Percentiles rank a stretch among this genome's conserved stretches.
phyloP scores from a whole-genome alignment of 2,329 filamentous ascomycete species.

The Claviceps spartinae region DNA sequence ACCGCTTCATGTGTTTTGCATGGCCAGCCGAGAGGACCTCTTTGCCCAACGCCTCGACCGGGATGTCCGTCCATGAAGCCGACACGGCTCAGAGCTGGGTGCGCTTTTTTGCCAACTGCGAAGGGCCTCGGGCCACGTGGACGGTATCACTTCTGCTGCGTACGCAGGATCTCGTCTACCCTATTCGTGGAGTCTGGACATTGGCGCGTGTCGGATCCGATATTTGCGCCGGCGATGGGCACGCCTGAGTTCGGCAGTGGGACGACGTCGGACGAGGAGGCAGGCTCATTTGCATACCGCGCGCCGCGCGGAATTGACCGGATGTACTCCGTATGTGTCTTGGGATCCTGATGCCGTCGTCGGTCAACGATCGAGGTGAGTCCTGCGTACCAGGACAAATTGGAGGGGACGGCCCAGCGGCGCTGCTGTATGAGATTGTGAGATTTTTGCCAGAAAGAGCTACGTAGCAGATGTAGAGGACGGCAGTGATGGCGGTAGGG shows the following conservation, averaged over 20 bases:
- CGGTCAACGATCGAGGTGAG: too few species aligned
- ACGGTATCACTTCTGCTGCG: constrained; percentile 61
- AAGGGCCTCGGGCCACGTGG: constrained; percentile 59
- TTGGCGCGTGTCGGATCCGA: constrained; percentile 68
- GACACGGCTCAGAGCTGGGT: constrained; percentile 66
- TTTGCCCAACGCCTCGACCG: constrained; percentile 54
- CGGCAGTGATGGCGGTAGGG: too few species aligned
- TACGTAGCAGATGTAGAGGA: too few species aligned
- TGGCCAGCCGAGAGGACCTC: constrained; percentile 68
- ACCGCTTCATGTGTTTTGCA: constrained; percentile 81
- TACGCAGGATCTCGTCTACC: constrained; percentile 64
- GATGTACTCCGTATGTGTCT: too few species aligned
- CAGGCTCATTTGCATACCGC: constrained; percentile 60
- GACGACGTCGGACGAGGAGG: constrained; percentile 57
- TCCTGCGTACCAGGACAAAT: too few species aligned
- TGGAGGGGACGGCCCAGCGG: too few species aligned
- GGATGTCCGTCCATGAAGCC: constrained; percentile 61
- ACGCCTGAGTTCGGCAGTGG: constrained; percentile 85
- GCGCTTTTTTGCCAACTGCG: constrained; percentile 67
- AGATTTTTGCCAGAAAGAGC: too few species aligned
- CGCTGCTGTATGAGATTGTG: too few species aligned
- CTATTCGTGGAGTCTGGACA: constrained; percentile 50
- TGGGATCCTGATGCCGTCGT: too few species aligned
- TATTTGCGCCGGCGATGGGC: constrained; percentile 56
- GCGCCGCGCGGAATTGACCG: constrained; percentile 30